Evolutionary conservation across 2,329 filamentous ascomycete genomes (phyloP).

Genomic region (Teratosphaeria pseudoeucalypti): DNA sequence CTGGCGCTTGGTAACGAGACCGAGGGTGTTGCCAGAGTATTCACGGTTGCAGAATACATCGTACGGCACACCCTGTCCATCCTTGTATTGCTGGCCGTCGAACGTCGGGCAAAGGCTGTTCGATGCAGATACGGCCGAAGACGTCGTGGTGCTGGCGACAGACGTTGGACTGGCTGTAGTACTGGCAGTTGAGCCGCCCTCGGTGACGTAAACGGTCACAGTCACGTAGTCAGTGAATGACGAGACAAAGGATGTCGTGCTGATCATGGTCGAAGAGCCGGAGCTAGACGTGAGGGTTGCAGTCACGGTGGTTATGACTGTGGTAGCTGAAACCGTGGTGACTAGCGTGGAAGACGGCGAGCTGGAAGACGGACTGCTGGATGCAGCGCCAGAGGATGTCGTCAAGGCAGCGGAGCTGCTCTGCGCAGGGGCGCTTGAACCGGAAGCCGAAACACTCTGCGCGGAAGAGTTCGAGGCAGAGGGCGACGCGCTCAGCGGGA

Average conservation of each 20-base stretch:
- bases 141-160: neutral
- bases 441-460: neutral
- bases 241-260: neutral
- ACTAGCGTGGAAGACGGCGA: neutral
- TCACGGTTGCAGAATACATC: too few relatives aligned
- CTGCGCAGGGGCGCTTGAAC: neutral
- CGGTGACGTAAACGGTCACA: neutral
- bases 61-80: too few relatives aligned
- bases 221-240: neutral
- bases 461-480: neutral
- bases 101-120: too few relatives aligned
- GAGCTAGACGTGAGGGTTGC: neutral
- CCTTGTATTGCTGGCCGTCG: too few relatives aligned
- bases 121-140: too few relatives aligned
- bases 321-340: neutral
- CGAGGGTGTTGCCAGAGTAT: too few relatives aligned
- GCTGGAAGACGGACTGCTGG: neutral
- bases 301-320: neutral
- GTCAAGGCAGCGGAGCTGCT: too few relatives aligned
- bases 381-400: too few relatives aligned
- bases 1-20: too few relatives aligned
- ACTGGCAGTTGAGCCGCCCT: neutral
- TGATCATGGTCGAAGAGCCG: neutral
- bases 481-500: neutral
- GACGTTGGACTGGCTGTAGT: neutral